phyloP scores from a whole-genome alignment of 1,284 basidiomycete genomes.

The Athelia sp. region DNA sequence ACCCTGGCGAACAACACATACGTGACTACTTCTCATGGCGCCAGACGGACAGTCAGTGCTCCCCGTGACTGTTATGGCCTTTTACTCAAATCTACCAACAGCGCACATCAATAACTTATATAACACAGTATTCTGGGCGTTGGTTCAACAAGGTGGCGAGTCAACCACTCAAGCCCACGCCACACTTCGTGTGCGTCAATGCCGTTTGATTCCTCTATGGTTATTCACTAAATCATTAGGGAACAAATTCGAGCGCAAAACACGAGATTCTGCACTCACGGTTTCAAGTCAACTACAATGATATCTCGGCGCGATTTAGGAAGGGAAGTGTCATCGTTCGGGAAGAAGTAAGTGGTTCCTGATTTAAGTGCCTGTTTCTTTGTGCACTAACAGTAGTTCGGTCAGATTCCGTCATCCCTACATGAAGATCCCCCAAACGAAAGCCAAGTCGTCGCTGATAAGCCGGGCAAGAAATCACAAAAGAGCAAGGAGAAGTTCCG shows the following conservation, averaged over 20 bases:
- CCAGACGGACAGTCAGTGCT: slow-evolving; percentile 84
- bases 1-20: slow-evolving; percentile 71
- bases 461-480: slow-evolving; percentile 7
- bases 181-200: slow-evolving; percentile 53
- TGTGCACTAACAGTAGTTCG: slow-evolving; percentile 9
- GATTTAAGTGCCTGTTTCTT: not conserved
- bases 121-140: slow-evolving; percentile 95
- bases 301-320: slow-evolving; percentile 66
- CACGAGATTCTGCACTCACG: slow-evolving; percentile 84
- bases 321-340: slow-evolving; percentile 88
- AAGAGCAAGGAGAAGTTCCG: slow-evolving; percentile 27
- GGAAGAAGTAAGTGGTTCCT: slow-evolving; percentile 30
- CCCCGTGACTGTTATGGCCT: not conserved
- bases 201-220: not conserved
- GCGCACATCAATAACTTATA: slow-evolving; percentile 99
- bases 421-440: slow-evolving; percentile 1
- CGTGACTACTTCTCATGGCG: slow-evolving; percentile 95
- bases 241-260: slow-evolving; percentile 85
- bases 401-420: not conserved
- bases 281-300: slow-evolving; percentile 89
- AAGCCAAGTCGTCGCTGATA: slow-evolving; percentile 5
- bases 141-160: slow-evolving; percentile 76
- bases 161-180: slow-evolving; percentile 82
- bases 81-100: slow-evolving; percentile 27
- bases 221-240: slow-evolving; percentile 37